These are phyloP conservation scores for Colletotrichum godetiae DNA, from an alignment of 2,329 filamentous ascomycete species.

Conservation along the genomic window DNA sequence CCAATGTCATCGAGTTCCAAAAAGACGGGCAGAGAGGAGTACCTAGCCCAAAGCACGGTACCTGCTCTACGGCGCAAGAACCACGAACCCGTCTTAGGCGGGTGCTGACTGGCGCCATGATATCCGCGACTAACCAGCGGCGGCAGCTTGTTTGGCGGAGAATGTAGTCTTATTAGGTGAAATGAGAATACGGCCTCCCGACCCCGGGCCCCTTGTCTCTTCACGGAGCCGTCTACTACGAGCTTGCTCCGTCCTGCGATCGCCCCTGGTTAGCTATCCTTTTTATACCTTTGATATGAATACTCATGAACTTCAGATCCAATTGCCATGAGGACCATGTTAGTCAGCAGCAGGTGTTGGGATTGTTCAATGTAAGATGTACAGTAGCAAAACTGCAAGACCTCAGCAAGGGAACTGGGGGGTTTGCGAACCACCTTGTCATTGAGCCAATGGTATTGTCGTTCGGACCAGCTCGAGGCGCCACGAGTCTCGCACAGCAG, in stretches of 20 bases:
- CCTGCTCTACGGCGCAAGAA: background rate
- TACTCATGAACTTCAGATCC: background rate
- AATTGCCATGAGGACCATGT: background rate
- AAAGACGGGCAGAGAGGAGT: background rate
- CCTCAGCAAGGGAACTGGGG: background rate
- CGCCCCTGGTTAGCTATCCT: background rate
- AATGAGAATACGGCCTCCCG: slow-evolving; percentile 25
- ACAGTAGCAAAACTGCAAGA: background rate
- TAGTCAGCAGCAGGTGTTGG: background rate
- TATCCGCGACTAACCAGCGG: slow-evolving; percentile 25
- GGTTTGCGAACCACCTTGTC: slow-evolving; percentile 7
- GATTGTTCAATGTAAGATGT: background rate
- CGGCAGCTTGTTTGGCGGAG: slow-evolving; percentile 29
- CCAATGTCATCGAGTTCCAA: slow-evolving; percentile 4
- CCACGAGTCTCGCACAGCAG: slow-evolving; percentile 26
- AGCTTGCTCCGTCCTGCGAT: slow-evolving; percentile 4
- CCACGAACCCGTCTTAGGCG: slow-evolving; percentile 17
- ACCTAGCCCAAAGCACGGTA: slow-evolving; percentile 21
- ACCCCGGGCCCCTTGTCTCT: background rate
- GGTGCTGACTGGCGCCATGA: slow-evolving; percentile 7
- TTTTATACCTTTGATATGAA: background rate
- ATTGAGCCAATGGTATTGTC: slow-evolving; percentile 18
- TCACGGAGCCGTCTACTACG: slow-evolving; percentile 7
- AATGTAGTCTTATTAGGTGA: slow-evolving; percentile 34
- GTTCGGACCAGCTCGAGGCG: slow-evolving; percentile 29